Conservation (phyloP, 805 yeast genomes). For the Pichia paraexigua region DNA sequence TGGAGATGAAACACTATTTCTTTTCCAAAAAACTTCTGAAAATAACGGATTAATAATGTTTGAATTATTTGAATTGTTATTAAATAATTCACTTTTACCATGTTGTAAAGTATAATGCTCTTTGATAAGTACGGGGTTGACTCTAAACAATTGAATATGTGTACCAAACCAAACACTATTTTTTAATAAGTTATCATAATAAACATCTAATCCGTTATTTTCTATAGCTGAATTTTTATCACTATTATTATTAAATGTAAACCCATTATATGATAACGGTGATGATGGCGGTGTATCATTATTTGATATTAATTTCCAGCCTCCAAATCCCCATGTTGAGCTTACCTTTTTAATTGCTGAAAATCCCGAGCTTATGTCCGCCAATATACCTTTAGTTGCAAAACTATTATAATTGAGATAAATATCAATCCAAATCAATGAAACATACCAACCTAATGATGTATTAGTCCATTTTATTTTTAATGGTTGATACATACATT, state of each 20-base stretch:
- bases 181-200: constrained; percentile 12
- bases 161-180: constrained; percentile 40
- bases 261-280: neutral
- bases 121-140: constrained; percentile 14
- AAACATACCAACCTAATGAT: constrained; percentile 70
- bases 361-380: constrained; percentile 29
- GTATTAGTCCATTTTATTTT: constrained; percentile 54
- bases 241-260: constrained; percentile 9
- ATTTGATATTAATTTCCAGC: constrained; percentile 8
- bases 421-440: constrained; percentile 54
- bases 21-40: constrained; percentile 6
- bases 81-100: constrained; percentile 5
- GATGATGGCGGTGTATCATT: neutral
- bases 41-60: neutral
- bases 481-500: constrained; percentile 37
- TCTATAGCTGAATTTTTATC: constrained; percentile 1
- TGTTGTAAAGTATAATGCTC: constrained; percentile 10
- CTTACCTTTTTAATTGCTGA: constrained; percentile 28
- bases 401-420: constrained; percentile 35
- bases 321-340: constrained; percentile 30
- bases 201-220: constrained; percentile 3
- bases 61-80: neutral
- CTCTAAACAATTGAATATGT: constrained; percentile 35
- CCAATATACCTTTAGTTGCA: constrained; percentile 21
- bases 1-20: constrained; percentile 15